Conservation (phyloP, 2,329 filamentous ascomycete species). For the Parafenestella ontariensis region DNA sequence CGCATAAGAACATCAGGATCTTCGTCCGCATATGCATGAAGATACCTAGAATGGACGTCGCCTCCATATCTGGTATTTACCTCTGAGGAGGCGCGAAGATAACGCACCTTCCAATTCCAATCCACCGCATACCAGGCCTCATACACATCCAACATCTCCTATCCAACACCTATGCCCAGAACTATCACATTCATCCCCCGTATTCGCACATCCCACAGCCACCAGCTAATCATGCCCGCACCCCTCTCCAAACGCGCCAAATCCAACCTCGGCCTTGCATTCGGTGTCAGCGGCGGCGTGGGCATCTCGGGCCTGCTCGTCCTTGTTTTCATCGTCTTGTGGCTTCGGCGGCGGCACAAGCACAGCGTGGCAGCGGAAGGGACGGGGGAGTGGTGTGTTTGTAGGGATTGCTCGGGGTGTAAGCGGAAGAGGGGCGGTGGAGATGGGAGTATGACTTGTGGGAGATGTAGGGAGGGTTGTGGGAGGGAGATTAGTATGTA, state of each 20-base stretch:
- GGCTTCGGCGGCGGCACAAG: background rate
- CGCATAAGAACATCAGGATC: too few relatives aligned
- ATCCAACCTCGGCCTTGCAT: background rate
- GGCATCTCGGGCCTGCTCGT: background rate
- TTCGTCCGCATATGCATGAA: too few relatives aligned
- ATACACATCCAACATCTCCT: too few relatives aligned
- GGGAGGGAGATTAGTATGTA: background rate
- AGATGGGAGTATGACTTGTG: slow-evolving; percentile 1
- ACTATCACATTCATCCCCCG: too few relatives aligned
- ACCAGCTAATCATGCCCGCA: too few relatives aligned
- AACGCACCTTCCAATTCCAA: too few relatives aligned
- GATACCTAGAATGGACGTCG: too few relatives aligned
- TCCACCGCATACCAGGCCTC: too few relatives aligned
- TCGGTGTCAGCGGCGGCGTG: background rate
- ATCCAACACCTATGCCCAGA: too few relatives aligned
- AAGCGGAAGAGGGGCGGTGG: background rate
- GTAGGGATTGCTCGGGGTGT: slow-evolving; percentile 2
- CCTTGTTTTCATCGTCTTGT: background rate
- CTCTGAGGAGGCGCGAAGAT: too few relatives aligned
- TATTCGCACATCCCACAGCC: too few relatives aligned
- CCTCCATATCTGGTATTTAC: too few relatives aligned
- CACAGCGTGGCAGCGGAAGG: background rate
- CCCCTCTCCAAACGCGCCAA: background rate
- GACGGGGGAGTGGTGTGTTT: background rate
- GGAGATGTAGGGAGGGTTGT: background rate